phyloP scores from a whole-genome alignment of 1,139 yeast genomes.

The Magnusiomyces tetraspermus region DNA sequence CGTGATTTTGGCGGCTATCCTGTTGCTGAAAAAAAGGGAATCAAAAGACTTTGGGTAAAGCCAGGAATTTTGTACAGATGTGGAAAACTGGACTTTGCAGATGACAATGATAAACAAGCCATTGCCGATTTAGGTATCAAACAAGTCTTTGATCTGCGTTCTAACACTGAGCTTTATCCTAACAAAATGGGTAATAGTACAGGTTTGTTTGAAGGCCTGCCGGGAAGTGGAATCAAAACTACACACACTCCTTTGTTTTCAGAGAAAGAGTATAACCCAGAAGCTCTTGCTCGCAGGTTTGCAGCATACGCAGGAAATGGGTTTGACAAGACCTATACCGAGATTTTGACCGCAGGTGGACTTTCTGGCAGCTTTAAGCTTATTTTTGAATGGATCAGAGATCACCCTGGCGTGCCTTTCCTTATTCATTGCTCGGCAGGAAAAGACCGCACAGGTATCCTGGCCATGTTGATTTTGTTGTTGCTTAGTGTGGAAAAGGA shows the following conservation, averaged over 20 bases:
- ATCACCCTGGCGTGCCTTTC: constrained; percentile 42
- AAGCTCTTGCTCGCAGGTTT: constrained; percentile 51
- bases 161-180: constrained; percentile 52
- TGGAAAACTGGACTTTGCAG: constrained; percentile 33
- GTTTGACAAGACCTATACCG: constrained; percentile 54
- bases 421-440: constrained; percentile 80
- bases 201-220: constrained; percentile 22
- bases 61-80: constrained; percentile 52
- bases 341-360: constrained; percentile 37
- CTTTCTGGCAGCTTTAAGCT: constrained; percentile 19
- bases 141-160: constrained; percentile 60
- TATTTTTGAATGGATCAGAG: constrained; percentile 47
- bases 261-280: constrained; percentile 54
- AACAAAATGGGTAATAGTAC: constrained; percentile 4
- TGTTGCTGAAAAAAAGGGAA: constrained; percentile 24
- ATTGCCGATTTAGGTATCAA: constrained; percentile 42
- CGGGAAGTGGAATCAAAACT: constrained; percentile 37
- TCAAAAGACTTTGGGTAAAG: constrained; percentile 34
- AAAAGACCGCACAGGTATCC: constrained; percentile 74
- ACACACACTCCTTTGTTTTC: constrained; percentile 53
- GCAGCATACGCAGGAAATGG: constrained; percentile 53
- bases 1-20: constrained; percentile 78
- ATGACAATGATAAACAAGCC: constrained; percentile 18
- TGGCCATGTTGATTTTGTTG: constrained; percentile 56
- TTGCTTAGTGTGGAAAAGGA: constrained; percentile 57